Evolutionary conservation across 192 early-diverging fungal genomes (phyloP).

Genomic region (Podila verticillata): DNA sequence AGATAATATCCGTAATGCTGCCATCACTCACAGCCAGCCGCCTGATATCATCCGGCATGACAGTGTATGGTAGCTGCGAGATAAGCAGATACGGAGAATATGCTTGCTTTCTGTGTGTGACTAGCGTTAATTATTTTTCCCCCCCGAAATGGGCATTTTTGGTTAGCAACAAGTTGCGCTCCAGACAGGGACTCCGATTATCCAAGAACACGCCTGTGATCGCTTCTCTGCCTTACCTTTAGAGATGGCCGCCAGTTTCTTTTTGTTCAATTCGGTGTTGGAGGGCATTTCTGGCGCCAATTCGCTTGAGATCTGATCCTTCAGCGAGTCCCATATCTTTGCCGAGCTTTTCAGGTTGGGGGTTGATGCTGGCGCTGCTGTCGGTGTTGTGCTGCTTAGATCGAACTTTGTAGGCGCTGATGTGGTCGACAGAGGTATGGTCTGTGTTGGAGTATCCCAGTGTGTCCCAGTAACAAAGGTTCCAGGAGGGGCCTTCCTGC

Average conservation of each 20-base stretch:
- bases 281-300: not conserved
- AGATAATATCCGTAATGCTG: conserved; percentile 41
- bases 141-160: no score
- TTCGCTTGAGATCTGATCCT: conserved; percentile 1
- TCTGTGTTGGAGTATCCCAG: conserved; percentile 4
- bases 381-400: not conserved
- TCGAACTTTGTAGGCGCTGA: not conserved
- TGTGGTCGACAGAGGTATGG: not conserved
- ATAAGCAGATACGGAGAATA: conserved; percentile 41
- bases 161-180: no score
- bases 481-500: not conserved
- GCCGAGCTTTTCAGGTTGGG: not conserved
- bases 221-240: conserved; percentile 15
- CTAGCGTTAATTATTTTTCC: not conserved
- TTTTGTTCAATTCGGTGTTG: conserved; percentile 35
- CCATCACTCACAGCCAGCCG: conserved; percentile 30
- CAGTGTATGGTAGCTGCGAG: conserved; percentile 22
- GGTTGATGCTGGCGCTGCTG: not conserved
- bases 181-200: not conserved
- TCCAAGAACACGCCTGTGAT: not conserved
- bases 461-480: conserved; percentile 13
- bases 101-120: conserved; percentile 26
- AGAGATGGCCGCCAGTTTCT: conserved; percentile 39
- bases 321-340: conserved; percentile 19
- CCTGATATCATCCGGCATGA: conserved; percentile 49